A percentile compares a stretch with the other conserved stretches of the same genome.
Conservation (phyloP, 495 filamentous ascomycete genomes). For the Penicillium canescens region DNA sequence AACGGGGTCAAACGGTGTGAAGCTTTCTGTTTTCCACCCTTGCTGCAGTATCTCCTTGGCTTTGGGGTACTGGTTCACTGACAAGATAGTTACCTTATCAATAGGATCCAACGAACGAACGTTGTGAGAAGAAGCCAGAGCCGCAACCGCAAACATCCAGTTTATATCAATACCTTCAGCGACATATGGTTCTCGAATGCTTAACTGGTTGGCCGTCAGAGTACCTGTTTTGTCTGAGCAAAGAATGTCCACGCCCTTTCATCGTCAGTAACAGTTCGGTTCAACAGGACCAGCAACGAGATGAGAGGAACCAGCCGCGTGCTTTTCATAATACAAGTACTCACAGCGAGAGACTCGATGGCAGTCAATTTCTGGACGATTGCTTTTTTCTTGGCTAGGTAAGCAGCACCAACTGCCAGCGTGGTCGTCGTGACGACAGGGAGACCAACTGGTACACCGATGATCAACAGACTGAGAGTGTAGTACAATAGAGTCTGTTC, state of each 20-base stretch:
- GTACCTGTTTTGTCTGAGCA: conserved; percentile 92
- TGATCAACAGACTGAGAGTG: conserved; percentile 75
- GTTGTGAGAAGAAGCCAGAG: conserved; percentile 71
- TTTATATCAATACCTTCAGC: conserved; percentile 71
- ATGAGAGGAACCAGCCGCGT: conserved; percentile 7
- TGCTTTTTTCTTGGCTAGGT: conserved; percentile 91
- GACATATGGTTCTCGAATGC: conserved; percentile 69
- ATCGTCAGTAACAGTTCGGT: no score
- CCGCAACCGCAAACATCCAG: conserved; percentile 76
- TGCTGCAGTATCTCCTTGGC: conserved; percentile 61
- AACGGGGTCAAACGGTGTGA: conserved; percentile 72
- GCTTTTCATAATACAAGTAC: conserved; percentile 11
- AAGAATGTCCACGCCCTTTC: conserved; percentile 82
- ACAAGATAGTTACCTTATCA: conserved; percentile 72
- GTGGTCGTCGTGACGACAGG: conserved; percentile 94
- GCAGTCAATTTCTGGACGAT: conserved; percentile 96
- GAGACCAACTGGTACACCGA: conserved; percentile 95
- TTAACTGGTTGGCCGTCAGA: conserved; percentile 70
- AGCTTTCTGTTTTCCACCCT: conserved; percentile 70
- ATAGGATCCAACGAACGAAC: conserved; percentile 73
- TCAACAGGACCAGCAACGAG: no score
- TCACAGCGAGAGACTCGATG: conserved; percentile 74
- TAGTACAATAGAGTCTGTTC: conserved; percentile 60
- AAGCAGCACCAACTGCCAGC: conserved; percentile 94
- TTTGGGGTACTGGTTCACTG: conserved; percentile 65